Percentiles rank a stretch among this genome's conserved stretches.
These are phyloP conservation scores for Coniochaeta hoffmannii DNA, from an alignment of 2,329 filamentous ascomycete genomes.

Conservation along the genomic window DNA sequence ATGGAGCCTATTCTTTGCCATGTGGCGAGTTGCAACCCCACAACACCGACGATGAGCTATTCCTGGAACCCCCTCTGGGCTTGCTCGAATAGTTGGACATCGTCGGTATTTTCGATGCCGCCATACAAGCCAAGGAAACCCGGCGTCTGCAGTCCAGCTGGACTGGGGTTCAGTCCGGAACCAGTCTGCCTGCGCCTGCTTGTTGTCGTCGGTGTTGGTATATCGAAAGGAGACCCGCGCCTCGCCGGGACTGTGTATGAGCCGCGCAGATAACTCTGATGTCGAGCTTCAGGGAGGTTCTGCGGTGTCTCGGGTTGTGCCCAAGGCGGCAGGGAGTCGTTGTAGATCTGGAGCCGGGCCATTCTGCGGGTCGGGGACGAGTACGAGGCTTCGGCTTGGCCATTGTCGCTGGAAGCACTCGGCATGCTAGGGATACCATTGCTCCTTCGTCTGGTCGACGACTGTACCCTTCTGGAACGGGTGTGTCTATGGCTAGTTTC, in stretches of 20 bases:
- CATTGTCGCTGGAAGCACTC: background rate
- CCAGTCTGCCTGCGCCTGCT: constrained; percentile 12
- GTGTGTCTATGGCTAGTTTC: background rate
- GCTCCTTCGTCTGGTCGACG: background rate
- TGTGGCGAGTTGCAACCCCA: no score
- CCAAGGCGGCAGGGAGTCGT: constrained; percentile 34
- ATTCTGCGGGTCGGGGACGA: background rate
- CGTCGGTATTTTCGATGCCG: constrained; percentile 40
- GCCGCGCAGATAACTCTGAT: constrained; percentile 33
- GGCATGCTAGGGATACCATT: background rate
- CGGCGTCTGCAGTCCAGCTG: constrained; percentile 30
- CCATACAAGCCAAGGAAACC: constrained; percentile 39
- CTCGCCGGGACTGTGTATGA: constrained; percentile 35
- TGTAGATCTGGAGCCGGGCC: constrained; percentile 31
- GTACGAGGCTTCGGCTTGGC: background rate
- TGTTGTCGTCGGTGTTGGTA: constrained; percentile 10
- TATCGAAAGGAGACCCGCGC: constrained; percentile 11
- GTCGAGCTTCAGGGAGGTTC: constrained; percentile 40
- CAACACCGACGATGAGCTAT: background rate
- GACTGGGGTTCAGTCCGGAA: constrained; percentile 22
- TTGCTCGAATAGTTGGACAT: constrained; percentile 26
- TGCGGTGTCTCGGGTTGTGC: constrained; percentile 43
- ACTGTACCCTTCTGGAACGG: background rate
- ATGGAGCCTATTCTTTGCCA: no score
- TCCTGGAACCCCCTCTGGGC: constrained; percentile 5